A percentile compares a stretch with the other conserved stretches of the same genome.
Conservation (phyloP, 129 eudicot species). For the Flaveria sonorensis region DNA sequence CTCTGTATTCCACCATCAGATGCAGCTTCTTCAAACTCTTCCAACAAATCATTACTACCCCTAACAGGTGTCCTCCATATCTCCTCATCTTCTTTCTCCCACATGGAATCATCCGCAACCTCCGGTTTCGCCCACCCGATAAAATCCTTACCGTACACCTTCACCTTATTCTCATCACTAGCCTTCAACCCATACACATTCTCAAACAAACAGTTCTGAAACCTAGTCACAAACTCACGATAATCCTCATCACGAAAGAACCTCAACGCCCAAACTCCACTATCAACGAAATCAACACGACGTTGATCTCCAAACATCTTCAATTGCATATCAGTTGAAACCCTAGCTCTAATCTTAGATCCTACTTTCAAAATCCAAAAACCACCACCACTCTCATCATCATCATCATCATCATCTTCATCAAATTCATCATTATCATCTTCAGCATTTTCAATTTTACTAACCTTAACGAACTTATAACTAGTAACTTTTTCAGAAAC, state of each 20-base stretch:
- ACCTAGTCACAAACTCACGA: slow-evolving; percentile 55
- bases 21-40: slow-evolving; percentile 86
- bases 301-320: slow-evolving; percentile 89
- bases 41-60: slow-evolving; percentile 58
- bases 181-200: slow-evolving; percentile 74
- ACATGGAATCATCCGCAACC: slow-evolving; percentile 76
- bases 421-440: slow-evolving; percentile 40
- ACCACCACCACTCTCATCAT: slow-evolving; percentile 31
- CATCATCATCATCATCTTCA: slow-evolving; percentile 31
- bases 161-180: slow-evolving; percentile 75
- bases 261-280: slow-evolving; percentile 88
- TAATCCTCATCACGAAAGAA: slow-evolving; percentile 65
- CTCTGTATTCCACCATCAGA: slow-evolving; percentile 80
- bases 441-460: slow-evolving; percentile 34
- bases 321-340: slow-evolving; percentile 83
- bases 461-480: slow-evolving; percentile 50
- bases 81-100: slow-evolving; percentile 83
- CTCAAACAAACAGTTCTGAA: slow-evolving; percentile 84
- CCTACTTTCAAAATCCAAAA: slow-evolving; percentile 83
- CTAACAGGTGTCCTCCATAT: slow-evolving; percentile 55
- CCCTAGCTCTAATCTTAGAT: slow-evolving; percentile 64
- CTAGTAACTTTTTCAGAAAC: slow-evolving; percentile 54
- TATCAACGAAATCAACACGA: slow-evolving; percentile 79
- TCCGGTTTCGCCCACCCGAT: slow-evolving; percentile 48
- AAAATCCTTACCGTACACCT: slow-evolving; percentile 47